Evolutionary conservation across 345 rosid genomes (phyloP).

Genomic region (Rhodamnia rubescens): DNA sequence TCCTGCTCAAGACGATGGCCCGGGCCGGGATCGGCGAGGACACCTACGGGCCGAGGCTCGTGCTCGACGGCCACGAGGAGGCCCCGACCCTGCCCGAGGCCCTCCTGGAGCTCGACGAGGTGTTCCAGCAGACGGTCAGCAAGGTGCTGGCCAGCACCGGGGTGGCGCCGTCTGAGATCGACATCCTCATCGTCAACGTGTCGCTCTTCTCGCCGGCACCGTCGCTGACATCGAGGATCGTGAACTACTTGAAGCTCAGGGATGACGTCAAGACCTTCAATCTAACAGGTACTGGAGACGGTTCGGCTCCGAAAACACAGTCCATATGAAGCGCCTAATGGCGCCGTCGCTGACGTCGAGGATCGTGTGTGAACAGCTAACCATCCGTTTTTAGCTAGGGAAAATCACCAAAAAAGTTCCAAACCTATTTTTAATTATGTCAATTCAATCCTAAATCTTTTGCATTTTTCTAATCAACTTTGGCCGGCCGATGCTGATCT

Average conservation of each 20-base stretch:
- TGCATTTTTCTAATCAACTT: no score
- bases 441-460: no score
- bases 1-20: conserved; percentile 45
- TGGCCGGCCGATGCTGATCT: no score
- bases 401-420: no score
- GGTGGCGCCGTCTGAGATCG: conserved; percentile 43
- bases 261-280: conserved; percentile 47
- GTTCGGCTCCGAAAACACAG: conserved; percentile 34
- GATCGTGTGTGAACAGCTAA: neutral
- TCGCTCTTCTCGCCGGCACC: conserved; percentile 59
- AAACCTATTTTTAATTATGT: no score
- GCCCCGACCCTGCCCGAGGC: conserved; percentile 28
- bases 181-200: conserved; percentile 55
- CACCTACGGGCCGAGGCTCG: conserved; percentile 48
- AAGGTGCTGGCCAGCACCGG: conserved; percentile 32
- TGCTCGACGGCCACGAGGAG: conserved; percentile 43
- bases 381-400: neutral
- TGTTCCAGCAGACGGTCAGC: conserved; percentile 48
- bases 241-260: conserved; percentile 62
- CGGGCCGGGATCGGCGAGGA: conserved; percentile 67
- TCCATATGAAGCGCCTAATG: conserved; percentile 30
- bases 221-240: conserved; percentile 46
- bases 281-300: conserved; percentile 62
- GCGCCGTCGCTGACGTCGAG: no score
- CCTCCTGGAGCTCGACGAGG: conserved; percentile 39